phyloP scores from a whole-genome alignment of 805 yeast species.

The Pichia ethanolica region DNA sequence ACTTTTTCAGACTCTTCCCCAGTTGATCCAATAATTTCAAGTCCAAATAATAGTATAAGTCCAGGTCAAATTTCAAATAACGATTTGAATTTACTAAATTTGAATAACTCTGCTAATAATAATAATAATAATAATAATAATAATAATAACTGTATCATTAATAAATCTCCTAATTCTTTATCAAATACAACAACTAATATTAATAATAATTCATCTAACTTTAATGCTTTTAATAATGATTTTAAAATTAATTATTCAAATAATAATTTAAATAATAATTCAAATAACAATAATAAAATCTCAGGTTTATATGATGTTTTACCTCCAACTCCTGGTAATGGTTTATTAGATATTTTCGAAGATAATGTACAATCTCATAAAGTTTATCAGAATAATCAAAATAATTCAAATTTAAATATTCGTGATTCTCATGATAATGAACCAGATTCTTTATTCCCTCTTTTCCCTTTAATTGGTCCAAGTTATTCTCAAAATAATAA shows the following conservation, averaged over 20 bases:
- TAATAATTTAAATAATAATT: slow-evolving; percentile 4
- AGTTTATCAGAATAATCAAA: background rate
- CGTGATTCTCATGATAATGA: slow-evolving; percentile 14
- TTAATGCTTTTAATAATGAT: background rate
- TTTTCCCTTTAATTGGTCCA: slow-evolving; percentile 29
- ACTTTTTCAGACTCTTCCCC: slow-evolving; percentile 14
- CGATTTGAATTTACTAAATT: slow-evolving; percentile 1
- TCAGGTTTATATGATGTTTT: slow-evolving; percentile 13
- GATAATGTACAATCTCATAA: slow-evolving; percentile 8
- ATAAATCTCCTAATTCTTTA: background rate
- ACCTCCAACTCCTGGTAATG: slow-evolving; percentile 24
- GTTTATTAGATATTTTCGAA: slow-evolving; percentile 26
- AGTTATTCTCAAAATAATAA: slow-evolving; percentile 13
- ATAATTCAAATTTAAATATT: slow-evolving; percentile 14
- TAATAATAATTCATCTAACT: background rate
- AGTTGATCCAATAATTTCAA: slow-evolving; percentile 1
- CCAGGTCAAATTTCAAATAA: slow-evolving; percentile 2
- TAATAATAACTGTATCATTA: background rate
- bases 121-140: background rate
- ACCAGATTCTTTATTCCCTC: slow-evolving; percentile 27
- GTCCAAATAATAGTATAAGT: slow-evolving; percentile 8
- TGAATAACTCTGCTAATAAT: background rate
- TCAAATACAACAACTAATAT: background rate
- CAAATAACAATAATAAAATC: background rate
- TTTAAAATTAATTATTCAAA: background rate